A percentile compares a stretch with the other conserved stretches of the same genome.
Evolutionary conservation across 208 protist genomes (phyloP).

Genomic region (Crithidia sp.): DNA sequence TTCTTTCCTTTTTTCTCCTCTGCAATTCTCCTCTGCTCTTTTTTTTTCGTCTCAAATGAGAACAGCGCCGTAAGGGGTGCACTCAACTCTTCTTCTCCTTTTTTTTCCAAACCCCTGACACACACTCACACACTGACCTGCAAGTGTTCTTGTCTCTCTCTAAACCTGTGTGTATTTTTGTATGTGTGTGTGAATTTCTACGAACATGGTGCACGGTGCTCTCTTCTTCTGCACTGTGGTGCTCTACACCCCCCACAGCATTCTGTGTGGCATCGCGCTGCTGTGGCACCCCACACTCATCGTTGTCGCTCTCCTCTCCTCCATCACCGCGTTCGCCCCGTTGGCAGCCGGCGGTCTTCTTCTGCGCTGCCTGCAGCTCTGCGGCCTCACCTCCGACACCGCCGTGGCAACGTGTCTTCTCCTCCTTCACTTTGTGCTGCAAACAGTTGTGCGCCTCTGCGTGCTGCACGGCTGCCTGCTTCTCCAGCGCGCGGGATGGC

Average conservation of each 20-base stretch:
- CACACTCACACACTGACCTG: no score
- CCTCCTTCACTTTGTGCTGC: slow-evolving; percentile 27
- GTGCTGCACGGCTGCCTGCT: slow-evolving; percentile 36
- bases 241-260: slow-evolving; percentile 27
- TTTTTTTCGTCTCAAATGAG: no score
- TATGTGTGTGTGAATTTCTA: no score
- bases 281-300: slow-evolving; percentile 30
- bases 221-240: slow-evolving; percentile 24
- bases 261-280: slow-evolving; percentile 11
- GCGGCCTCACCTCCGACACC: background rate
- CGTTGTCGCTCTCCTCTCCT: slow-evolving; percentile 15
- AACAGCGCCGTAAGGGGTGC: no score
- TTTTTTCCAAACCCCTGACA: no score
- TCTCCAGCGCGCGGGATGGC: slow-evolving; percentile 35
- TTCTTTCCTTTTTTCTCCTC: no score
- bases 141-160: no score
- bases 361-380: slow-evolving; percentile 12
- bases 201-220: slow-evolving; percentile 5
- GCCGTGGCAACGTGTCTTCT: slow-evolving; percentile 25
- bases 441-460: slow-evolving; percentile 27
- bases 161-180: no score
- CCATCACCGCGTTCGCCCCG: slow-evolving; percentile 18
- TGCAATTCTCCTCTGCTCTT: no score
- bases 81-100: no score
- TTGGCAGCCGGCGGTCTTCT: slow-evolving; percentile 15